Evolutionary conservation across 2,329 filamentous ascomycete species (phyloP).

Genomic region (Pestalotiopsis fici): DNA sequence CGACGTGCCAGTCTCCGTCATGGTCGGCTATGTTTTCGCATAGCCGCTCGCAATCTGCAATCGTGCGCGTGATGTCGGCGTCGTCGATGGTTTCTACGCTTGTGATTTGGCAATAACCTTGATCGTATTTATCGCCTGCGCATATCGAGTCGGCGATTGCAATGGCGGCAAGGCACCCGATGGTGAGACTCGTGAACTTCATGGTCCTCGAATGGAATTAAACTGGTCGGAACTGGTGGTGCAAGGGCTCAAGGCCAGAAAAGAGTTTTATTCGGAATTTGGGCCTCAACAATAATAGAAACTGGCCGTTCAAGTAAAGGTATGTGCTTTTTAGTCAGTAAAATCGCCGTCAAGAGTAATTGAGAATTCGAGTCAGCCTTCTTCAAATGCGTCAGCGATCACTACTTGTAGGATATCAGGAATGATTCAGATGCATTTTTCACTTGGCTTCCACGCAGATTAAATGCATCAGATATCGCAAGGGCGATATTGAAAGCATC

Average conservation of each 20-base stretch:
- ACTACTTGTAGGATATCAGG: neutral
- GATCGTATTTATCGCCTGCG: neutral
- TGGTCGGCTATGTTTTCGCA: neutral
- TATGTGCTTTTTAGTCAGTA: neutral
- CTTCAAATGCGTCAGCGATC: neutral
- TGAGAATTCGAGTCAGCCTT: neutral
- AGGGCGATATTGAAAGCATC: no score
- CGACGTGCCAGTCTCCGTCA: neutral
- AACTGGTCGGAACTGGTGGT: neutral
- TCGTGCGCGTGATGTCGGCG: neutral
- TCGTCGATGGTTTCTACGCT: neutral
- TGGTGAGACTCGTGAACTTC: neutral
- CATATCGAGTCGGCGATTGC: neutral
- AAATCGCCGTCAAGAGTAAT: neutral
- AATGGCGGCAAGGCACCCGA: neutral
- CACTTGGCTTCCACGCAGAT: no score
- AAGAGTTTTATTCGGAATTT: neutral
- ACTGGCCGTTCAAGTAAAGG: neutral
- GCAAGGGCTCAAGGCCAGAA: neutral
- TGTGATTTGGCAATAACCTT: conserved; percentile 3
- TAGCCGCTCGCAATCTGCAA: neutral
- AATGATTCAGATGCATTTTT: neutral
- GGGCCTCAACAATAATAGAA: neutral
- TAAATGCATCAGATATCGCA: no score
- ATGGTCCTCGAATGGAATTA: neutral